Conservation (phyloP, 352 stramenopile species). For the Thalassiosira mediterranea region DNA sequence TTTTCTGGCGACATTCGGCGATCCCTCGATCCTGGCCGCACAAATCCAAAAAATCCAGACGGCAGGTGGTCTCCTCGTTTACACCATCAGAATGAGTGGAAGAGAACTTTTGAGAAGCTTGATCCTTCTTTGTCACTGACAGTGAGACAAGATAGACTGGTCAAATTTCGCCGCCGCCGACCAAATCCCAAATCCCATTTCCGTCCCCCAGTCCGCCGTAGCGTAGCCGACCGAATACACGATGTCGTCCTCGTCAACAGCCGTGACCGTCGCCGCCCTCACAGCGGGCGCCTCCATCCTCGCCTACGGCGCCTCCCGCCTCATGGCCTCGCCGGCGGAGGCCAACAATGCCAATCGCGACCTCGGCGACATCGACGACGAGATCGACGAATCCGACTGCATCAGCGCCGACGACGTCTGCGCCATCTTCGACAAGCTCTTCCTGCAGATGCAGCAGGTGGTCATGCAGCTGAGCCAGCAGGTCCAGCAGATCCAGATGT, state of each 20-base stretch:
- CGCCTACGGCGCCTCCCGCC: constrained; percentile 16
- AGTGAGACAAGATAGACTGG: too few relatives aligned
- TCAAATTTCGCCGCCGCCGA: too few relatives aligned
- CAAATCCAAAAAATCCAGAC: too few relatives aligned
- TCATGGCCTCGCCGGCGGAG: constrained; percentile 23
- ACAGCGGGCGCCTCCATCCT: constrained; percentile 33
- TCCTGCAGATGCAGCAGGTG: constrained; percentile 80
- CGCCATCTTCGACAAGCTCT: constrained; percentile 80
- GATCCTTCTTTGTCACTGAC: too few relatives aligned
- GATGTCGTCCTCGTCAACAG: too few relatives aligned
- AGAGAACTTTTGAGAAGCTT: too few relatives aligned
- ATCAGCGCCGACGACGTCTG: constrained; percentile 74
- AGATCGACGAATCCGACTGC: constrained; percentile 54
- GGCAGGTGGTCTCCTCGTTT: too few relatives aligned
- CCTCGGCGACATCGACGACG: constrained; percentile 57
- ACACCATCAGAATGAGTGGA: too few relatives aligned
- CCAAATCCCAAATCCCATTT: too few relatives aligned
- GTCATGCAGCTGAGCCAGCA: constrained; percentile 75
- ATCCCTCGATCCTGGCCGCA: too few relatives aligned
- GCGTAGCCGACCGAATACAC: constrained; percentile 41
- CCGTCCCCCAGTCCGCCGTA: too few relatives aligned
- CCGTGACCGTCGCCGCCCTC: constrained; percentile 33
- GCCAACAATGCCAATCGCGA: constrained; percentile 21
- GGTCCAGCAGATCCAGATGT: constrained; percentile 82
- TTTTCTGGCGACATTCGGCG: too few relatives aligned